Evolutionary conservation across 257 asterid species (phyloP), one percentile per base, ranked within the genome.

Genomic region (Linderniella brevidens): DNA sequence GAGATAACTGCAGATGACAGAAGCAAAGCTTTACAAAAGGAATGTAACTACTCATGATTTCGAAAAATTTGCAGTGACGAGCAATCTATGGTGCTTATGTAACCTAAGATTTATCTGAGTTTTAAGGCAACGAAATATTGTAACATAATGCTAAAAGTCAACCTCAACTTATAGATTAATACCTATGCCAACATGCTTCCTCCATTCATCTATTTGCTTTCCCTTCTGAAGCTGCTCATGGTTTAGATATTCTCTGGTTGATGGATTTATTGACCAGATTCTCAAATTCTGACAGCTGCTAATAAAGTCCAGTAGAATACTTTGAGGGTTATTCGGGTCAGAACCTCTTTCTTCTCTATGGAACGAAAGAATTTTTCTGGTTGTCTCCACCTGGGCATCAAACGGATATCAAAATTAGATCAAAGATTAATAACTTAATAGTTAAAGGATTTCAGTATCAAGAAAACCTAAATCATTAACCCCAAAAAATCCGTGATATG

Each of bases 281-380:
- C 98, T 82, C 71, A 88, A 77, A 69, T 84, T 88, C 75, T 80
- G 98, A 58, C 98, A 88, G 68, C 98, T 88, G 81, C 94, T 88
- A 49, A 88, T 74, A 78, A 84, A 88, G 65, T 88, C 98, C 55
- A 88, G 79, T 64, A 88, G 77, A 67, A 88, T 78, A 61, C 87
- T 74, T 70, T 81, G 94, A 36, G 98, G 82, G 65, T 71, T 84
- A 58, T 77, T 85, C 40, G 93, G 94, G 61, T 88, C 98, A 48
- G 87, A 63, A 64, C 75, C 79, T 64, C 76, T 65, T 55, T 82
- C 92, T 57, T 88, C 98, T 68, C 73, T 84, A 64, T 88, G 98
- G 76, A 88, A 88, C 1, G 98, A 84, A 43, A 88, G 79, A 59
- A 88, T 78, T 64, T 88, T 88, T 70, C 83, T 57, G 52, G 98